These are phyloP conservation scores for Fusarium kyushuense DNA, from an alignment of 2,329 filamentous ascomycete species.

Conservation along the genomic window DNA sequence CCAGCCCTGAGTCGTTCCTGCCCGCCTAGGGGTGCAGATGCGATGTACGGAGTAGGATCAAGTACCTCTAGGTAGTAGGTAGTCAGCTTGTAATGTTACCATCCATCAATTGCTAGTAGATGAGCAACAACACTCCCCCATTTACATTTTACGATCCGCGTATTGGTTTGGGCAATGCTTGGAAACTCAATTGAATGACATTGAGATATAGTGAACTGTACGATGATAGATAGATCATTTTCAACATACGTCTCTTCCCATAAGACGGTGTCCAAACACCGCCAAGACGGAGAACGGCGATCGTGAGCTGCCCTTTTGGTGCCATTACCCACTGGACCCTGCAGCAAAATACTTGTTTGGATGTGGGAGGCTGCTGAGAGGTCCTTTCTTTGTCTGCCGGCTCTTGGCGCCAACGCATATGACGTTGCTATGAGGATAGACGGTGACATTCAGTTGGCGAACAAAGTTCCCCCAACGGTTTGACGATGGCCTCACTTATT, in stretches of 20 bases:
- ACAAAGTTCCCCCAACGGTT: constrained; percentile 3
- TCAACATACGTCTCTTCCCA: neutral
- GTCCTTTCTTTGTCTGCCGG: constrained; percentile 12
- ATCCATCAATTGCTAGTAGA: neutral
- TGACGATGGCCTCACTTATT: constrained; percentile 32
- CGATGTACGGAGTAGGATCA: no score
- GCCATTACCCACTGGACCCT: constrained; percentile 26
- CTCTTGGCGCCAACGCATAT: constrained; percentile 35
- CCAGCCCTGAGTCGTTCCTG: constrained; percentile 9
- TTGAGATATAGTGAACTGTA: neutral
- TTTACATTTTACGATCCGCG: neutral
- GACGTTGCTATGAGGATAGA: constrained; percentile 29
- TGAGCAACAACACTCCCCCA: neutral
- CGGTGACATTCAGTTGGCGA: constrained; percentile 10
- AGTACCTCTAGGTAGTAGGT: no score
- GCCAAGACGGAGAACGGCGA: constrained; percentile 39
- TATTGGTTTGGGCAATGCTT: neutral
- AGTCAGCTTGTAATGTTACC: neutral
- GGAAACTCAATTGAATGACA: neutral
- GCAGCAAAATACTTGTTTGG: constrained; percentile 19
- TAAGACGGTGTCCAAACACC: neutral
- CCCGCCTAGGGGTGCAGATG: constrained; percentile 2
- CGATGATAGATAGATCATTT: neutral
- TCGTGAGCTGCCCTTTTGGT: constrained; percentile 25
- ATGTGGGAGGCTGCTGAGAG: constrained; percentile 34